Conservation (phyloP, 1,284 basidiomycete species). For the Apiotrichum mycotoxinovorans region DNA sequence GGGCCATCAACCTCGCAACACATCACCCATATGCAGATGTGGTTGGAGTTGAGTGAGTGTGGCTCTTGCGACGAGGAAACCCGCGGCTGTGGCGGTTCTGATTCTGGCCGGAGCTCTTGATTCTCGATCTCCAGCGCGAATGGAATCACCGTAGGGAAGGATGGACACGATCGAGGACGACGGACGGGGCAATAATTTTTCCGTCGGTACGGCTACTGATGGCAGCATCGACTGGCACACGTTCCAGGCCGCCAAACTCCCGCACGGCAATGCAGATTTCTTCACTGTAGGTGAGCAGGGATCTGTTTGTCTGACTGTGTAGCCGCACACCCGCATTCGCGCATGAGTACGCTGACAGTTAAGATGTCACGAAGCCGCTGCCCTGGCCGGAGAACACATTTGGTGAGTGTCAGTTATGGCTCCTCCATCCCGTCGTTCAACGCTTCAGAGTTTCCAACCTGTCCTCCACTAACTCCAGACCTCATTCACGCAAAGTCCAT, state of each 20-base stretch:
- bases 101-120: too few species aligned
- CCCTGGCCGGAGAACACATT: slow-evolving; percentile 29
- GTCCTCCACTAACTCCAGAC: slow-evolving; percentile 25
- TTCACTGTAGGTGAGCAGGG: slow-evolving; percentile 35
- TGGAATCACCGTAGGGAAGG: too few species aligned
- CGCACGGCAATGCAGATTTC: slow-evolving; percentile 42
- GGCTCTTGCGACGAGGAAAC: too few species aligned
- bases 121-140: too few species aligned
- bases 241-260: slow-evolving; percentile 13
- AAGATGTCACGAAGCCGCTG: slow-evolving; percentile 31
- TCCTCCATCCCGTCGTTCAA: too few species aligned
- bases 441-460: not conserved
- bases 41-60: slow-evolving; percentile 37
- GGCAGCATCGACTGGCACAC: slow-evolving; percentile 32
- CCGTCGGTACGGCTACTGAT: not conserved
- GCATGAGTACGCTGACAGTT: not conserved
- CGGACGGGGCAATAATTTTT: not conserved
- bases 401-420: too few species aligned
- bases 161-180: too few species aligned
- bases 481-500: slow-evolving; percentile 45
- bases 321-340: not conserved
- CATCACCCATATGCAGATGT: slow-evolving; percentile 36
- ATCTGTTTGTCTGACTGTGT: too few species aligned
- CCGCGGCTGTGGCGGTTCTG: not conserved
- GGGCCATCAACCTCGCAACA: slow-evolving; percentile 32